Evolutionary conservation across 2,329 filamentous ascomycete species (phyloP).

Genomic region (Ilyonectria destructans): DNA sequence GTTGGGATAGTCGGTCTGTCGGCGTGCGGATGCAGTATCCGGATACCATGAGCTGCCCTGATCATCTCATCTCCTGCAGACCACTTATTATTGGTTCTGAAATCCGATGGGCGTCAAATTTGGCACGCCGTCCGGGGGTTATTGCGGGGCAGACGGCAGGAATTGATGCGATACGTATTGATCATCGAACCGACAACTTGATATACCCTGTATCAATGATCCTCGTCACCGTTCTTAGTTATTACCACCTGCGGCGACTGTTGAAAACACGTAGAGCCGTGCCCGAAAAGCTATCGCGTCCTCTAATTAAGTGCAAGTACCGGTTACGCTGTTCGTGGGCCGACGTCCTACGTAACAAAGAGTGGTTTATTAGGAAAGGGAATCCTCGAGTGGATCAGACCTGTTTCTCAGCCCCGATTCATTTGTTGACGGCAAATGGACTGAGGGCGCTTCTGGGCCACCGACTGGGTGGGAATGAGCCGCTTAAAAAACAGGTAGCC

Average conservation of each 20-base stretch:
- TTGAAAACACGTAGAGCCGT: conserved; percentile 1
- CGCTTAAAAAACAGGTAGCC: conserved; percentile 1
- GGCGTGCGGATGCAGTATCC: conserved; percentile 1
- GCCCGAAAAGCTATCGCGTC: background rate
- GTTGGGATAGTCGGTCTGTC: background rate
- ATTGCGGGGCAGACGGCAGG: conserved; percentile 22
- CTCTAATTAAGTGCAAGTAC: background rate
- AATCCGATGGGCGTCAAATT: conserved; percentile 29
- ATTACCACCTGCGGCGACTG: conserved; percentile 4
- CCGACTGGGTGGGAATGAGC: background rate
- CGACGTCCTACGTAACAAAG: conserved; percentile 11
- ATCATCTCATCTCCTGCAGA: conserved; percentile 37
- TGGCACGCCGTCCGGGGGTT: conserved; percentile 25
- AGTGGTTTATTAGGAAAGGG: conserved; percentile 42
- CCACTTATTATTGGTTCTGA: conserved; percentile 28
- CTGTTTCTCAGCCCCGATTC: conserved; percentile 29
- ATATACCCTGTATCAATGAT: conserved; percentile 19
- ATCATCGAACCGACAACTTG: conserved; percentile 41
- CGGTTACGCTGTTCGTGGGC: conserved; percentile 14
- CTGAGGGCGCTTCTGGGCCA: conserved; percentile 11
- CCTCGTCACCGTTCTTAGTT: conserved; percentile 21
- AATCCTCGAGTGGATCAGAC: conserved; percentile 44
- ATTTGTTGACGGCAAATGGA: conserved; percentile 28
- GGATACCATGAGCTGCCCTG: conserved; percentile 30
- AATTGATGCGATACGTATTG: conserved; percentile 19